Evolutionary conservation across 1,139 yeast genomes (phyloP), one percentile per base, ranked within the genome.

Genomic region (Candida smagusa): DNA sequence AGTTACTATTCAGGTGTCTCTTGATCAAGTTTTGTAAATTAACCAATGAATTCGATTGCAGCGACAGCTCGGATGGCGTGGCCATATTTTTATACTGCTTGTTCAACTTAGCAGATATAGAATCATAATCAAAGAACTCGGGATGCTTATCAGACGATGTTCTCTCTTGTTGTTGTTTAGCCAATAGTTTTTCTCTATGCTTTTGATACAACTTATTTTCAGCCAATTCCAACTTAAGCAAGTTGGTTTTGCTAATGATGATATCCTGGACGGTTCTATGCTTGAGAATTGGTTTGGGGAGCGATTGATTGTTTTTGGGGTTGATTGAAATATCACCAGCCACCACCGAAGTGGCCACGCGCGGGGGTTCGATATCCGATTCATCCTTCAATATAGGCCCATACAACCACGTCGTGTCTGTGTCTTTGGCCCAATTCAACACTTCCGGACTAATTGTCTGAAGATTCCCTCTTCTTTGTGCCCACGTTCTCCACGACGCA

Each of bases 401-500:
- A 58, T 84, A 84, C n/a, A 84, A 63, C 81, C 89, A 83, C 1
- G 90, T 83, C 16, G 84, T 87, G 59, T 84, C 94, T 36, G 79
- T 79, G 45, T 83, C 92, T 56, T 84, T 84, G 30, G 80, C 74
- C 94, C 94, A 84, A 54, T 84, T 84, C 19, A 84, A 82, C 32
- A 71, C 72, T 49, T 82, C 87, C 2, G 94, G 92, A 37, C 81
- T 73, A 24, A 84, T 77, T 8, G 90, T 85, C 51, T 74, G 74
- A 45, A 84, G 63, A 46, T 79, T 72, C 40, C 78, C 73, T 50
- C 85, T 71, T 32, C 84, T 75, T 57, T 84, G 87, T n/a, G 86
- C 85, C 94, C 92, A 84, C 2, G 90, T 85, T 61, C 94, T 71
- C 94, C 94, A 84, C 33, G 85, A 76, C 0, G 92, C 92, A 57